Evolutionary conservation across 1,284 basidiomycete species (phyloP).

Genomic region (Agroathelia rolfsii): DNA sequence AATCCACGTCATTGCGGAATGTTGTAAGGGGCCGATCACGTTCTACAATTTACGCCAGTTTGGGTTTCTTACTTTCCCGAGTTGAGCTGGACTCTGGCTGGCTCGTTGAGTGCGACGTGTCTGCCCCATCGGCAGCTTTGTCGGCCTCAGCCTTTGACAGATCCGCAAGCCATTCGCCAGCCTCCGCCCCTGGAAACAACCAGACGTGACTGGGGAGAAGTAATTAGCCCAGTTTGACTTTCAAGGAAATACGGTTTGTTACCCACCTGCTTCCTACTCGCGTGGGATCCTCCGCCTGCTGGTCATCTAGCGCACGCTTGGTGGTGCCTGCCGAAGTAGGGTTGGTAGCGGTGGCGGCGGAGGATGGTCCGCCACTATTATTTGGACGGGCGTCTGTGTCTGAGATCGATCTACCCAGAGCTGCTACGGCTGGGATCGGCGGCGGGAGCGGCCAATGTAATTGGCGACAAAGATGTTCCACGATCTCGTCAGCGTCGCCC

Average conservation of each 20-base stretch:
- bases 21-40: too few species aligned
- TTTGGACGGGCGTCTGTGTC: too few species aligned
- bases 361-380: too few species aligned
- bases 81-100: too few species aligned
- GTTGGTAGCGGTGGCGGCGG: constrained; percentile 12
- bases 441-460: constrained; percentile 68
- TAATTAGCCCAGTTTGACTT: constrained; percentile 6
- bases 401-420: too few species aligned
- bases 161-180: constrained; percentile 57
- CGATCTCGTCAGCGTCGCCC: constrained; percentile 83
- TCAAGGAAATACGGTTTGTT: constrained; percentile 2
- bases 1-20: too few species aligned
- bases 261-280: constrained; percentile 34
- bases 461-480: constrained; percentile 62
- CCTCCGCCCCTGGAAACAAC: constrained; percentile 74
- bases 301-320: constrained; percentile 23
- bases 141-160: too few species aligned
- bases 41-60: too few species aligned
- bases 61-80: too few species aligned
- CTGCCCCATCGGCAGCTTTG: too few species aligned
- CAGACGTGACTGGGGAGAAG: constrained; percentile 54
- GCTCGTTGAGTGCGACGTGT: too few species aligned
- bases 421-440: too few species aligned
- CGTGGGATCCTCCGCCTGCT: constrained; percentile 30
- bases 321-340: constrained; percentile 17